Evolutionary conservation across 805 yeast genomes (phyloP), one percentile per base, ranked within the genome.

Genomic region (Maudiozyma saulgeensis): DNA sequence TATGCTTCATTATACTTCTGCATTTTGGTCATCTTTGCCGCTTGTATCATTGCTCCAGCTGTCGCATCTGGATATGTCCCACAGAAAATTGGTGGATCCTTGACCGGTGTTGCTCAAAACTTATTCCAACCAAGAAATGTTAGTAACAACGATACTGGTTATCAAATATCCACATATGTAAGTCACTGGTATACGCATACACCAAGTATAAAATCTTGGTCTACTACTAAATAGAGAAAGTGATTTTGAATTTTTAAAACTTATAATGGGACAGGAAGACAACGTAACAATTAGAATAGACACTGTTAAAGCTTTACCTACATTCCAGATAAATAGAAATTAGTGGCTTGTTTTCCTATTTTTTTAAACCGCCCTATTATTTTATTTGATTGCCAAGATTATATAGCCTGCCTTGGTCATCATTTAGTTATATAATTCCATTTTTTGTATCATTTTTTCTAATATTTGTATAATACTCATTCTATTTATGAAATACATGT

Each of bases 21-120:
- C 50, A 72, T 93, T 53, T 71, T 95, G 60, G 65, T 79, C 45
- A 63, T 88, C 52, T 89, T 89, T 60, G 79, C 81, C 56, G 83
- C 78, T 44, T 70, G 91, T 68, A 82, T 93, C 63, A 84, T 82
- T 55, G 97, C 93, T 43, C 99, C 99, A 56, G 96, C 96, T 35
- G 84, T 79, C 55, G 98, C 91, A 26, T 79, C 87, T 44, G 70
- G 77, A 48, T 71, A 76, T 48, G 74, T 81, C 55, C 56, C 49
- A 42, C 8, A 63, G 32, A 58, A 62, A 45, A 54, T 73, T 45
- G 68, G 67, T 45, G 34, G 51, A 8, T 37, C 52, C 12, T 46
- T 62, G 41, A 68, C 74, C 21, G 75, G 76, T 59, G 67, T 70
- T 25, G 69, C 74, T 58, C 62, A 72, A 35, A 96, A 96, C 66